Conservation (phyloP, 202 grass and related monocot species). For the Panicum virgatum region DNA sequence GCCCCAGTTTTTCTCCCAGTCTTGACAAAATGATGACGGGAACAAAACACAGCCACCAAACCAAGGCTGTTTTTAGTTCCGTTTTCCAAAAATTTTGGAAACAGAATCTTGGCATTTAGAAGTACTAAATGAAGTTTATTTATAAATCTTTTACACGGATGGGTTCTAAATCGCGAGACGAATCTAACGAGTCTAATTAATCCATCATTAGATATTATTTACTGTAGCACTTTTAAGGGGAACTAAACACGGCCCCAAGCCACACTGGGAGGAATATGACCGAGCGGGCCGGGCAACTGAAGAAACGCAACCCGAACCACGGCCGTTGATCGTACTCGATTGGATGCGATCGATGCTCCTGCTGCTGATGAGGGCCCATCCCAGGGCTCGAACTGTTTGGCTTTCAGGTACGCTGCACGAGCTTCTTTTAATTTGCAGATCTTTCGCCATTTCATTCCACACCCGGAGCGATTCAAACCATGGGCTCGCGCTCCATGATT, state of each 20-base stretch:
- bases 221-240: too few relatives aligned
- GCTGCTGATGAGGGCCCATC: slow-evolving; percentile 8
- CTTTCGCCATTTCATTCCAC: slow-evolving; percentile 32
- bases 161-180: too few relatives aligned
- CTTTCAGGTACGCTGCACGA: neutral
- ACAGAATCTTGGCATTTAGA: too few relatives aligned
- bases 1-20: neutral
- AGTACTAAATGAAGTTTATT: too few relatives aligned
- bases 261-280: neutral
- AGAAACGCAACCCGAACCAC: neutral
- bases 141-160: too few relatives aligned
- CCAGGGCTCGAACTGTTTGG: neutral
- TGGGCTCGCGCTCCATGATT: slow-evolving; percentile 36
- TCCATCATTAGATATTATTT: too few relatives aligned
- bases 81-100: too few relatives aligned
- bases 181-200: too few relatives aligned
- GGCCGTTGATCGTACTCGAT: neutral
- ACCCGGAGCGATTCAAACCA: slow-evolving; percentile 19
- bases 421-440: neutral
- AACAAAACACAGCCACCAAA: neutral
- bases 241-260: neutral
- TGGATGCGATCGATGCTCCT: neutral
- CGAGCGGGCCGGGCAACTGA: neutral
- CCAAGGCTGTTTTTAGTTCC: too few relatives aligned
- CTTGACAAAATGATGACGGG: neutral